Evolutionary conservation across 208 protist species (phyloP).

Genomic region (Trypanosoma cruzi): DNA sequence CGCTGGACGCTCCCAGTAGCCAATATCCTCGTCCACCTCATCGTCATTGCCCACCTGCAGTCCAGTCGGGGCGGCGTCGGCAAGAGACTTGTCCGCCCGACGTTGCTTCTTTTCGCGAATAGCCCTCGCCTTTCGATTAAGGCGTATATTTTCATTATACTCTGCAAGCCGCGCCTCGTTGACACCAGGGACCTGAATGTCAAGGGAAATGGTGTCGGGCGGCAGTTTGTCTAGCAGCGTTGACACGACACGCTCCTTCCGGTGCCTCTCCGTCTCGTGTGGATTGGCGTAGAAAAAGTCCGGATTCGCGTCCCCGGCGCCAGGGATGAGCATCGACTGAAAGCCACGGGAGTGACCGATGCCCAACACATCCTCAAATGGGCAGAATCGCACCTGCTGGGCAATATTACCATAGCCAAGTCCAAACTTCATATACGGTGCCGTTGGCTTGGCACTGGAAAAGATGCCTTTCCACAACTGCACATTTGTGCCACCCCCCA

Average conservation of each 20-base stretch:
- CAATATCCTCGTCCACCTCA: constrained; percentile 86
- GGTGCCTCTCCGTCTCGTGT: constrained; percentile 91
- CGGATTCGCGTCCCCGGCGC: constrained; percentile 90
- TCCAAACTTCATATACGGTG: constrained; percentile 87
- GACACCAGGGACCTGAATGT: constrained; percentile 84
- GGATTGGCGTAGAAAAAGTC: constrained; percentile 95
- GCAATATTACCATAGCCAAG: constrained; percentile 90
- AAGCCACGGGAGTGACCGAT: constrained; percentile 91
- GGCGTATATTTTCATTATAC: constrained; percentile 86
- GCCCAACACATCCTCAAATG: constrained; percentile 92
- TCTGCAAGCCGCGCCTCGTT: constrained; percentile 76
- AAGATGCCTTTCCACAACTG: constrained; percentile 92
- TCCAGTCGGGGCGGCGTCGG: constrained; percentile 51
- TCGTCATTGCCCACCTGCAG: constrained; percentile 61
- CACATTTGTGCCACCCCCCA: constrained; percentile 79
- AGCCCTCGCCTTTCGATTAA: constrained; percentile 74
- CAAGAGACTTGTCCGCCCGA: constrained; percentile 55
- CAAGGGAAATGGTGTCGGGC: constrained; percentile 92
- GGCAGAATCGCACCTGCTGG: constrained; percentile 78
- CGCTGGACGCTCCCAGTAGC: constrained; percentile 74
- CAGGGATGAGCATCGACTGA: constrained; percentile 87
- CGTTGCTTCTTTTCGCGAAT: constrained; percentile 89
- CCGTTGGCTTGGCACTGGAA: constrained; percentile 60
- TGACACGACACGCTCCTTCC: constrained; percentile 86
- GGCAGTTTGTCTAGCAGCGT: constrained; percentile 93